Evolutionary conservation across 768 basidiomycete species (phyloP).

Genomic region (Boletus edulis): DNA sequence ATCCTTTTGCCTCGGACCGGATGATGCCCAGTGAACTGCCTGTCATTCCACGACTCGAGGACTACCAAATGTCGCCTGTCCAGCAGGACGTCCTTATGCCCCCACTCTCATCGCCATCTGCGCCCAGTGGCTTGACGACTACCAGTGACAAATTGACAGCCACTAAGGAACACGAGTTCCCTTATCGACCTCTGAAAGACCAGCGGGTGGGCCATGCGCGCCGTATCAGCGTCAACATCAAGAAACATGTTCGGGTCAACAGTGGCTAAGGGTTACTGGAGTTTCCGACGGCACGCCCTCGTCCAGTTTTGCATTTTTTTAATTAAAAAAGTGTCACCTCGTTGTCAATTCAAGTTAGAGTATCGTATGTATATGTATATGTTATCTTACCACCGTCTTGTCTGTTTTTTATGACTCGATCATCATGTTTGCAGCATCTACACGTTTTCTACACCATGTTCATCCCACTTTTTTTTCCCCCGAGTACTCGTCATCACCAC

Average conservation of each 20-base stretch:
- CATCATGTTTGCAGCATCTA: too few relatives aligned
- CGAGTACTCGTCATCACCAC: too few relatives aligned
- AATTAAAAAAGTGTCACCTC: too few relatives aligned
- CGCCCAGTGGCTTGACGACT: not conserved
- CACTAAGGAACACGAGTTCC: constrained; percentile 21
- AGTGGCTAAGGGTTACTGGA: constrained; percentile 9
- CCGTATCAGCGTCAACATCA: constrained; percentile 39
- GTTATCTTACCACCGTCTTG: not conserved
- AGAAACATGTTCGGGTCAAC: constrained; percentile 17
- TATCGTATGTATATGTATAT: constrained; percentile 2
- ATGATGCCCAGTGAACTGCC: constrained; percentile 10
- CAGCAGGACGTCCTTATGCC: not conserved
- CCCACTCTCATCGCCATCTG: not conserved
- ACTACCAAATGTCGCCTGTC: constrained; percentile 2
- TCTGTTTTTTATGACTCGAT: not conserved
- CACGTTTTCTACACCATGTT: too few relatives aligned
- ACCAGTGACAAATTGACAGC: not conserved
- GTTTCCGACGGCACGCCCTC: too few relatives aligned
- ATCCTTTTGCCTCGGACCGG: constrained; percentile 21
- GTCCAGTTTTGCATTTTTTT: too few relatives aligned
- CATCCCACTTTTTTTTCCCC: too few relatives aligned
- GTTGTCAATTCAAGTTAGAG: not conserved
- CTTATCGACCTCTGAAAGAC: constrained; percentile 33
- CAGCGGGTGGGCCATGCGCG: constrained; percentile 38
- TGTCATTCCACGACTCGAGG: constrained; percentile 6